Percentiles rank a stretch among this genome's conserved stretches.
These are phyloP conservation scores for Cetradonia linearis DNA, from an alignment of 495 filamentous ascomycete genomes.

Conservation along the genomic window DNA sequence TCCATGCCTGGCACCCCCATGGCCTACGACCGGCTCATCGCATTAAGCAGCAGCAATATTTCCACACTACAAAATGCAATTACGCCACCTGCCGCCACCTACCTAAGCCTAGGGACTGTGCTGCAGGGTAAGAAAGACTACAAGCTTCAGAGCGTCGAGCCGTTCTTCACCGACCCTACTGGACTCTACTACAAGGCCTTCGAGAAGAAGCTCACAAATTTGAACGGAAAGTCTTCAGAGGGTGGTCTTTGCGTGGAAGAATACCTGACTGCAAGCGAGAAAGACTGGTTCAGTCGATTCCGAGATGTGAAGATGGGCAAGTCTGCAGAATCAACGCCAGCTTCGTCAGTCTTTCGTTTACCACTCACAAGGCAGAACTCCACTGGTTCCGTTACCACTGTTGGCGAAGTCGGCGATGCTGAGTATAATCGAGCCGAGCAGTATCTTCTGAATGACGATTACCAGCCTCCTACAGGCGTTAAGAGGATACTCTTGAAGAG, in stretches of 20 bases:
- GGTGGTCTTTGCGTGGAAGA: conserved; percentile 51
- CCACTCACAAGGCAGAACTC: conserved; percentile 11
- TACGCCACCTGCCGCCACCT: conserved; percentile 21
- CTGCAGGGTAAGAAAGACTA: conserved; percentile 44
- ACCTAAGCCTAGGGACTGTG: conserved; percentile 42
- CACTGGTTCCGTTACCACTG: conserved; percentile 8
- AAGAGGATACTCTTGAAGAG: conserved; percentile 44
- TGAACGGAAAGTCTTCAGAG: conserved; percentile 46
- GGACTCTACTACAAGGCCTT: conserved; percentile 48
- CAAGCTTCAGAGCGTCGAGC: conserved; percentile 53
- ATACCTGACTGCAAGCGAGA: conserved; percentile 52
- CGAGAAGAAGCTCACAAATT: conserved; percentile 40
- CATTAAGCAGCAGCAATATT: neutral
- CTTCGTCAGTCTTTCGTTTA: conserved; percentile 33
- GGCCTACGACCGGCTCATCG: neutral
- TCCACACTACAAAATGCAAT: neutral
- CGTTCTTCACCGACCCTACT: conserved; percentile 56
- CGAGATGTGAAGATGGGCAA: conserved; percentile 42
- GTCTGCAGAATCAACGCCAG: conserved; percentile 30
- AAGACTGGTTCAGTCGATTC: conserved; percentile 52
- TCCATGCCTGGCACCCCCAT: conserved; percentile 16
- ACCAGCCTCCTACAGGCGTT: conserved; percentile 56
- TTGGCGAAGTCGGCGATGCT: conserved; percentile 1
- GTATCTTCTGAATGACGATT: conserved; percentile 54
- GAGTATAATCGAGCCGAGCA: conserved; percentile 31